Evolutionary conservation across 2,329 filamentous ascomycete genomes (phyloP).

Genomic region (Fusarium guadeloupense): DNA sequence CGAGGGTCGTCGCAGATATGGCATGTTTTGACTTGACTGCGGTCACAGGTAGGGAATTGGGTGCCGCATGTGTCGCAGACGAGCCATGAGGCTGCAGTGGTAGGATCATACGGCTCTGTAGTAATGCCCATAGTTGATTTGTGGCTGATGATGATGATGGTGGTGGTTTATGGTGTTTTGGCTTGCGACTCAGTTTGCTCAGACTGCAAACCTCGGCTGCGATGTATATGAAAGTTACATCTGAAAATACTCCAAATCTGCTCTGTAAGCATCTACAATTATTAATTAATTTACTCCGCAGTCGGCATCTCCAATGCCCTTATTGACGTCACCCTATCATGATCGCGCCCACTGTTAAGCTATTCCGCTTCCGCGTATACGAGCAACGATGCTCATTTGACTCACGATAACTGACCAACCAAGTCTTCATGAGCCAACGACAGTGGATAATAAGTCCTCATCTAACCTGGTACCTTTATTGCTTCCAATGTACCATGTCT

Average conservation of each 20-base stretch:
- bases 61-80: constrained; percentile 77
- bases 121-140: constrained; percentile 26
- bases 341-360: background rate
- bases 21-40: constrained; percentile 62
- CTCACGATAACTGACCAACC: constrained; percentile 14
- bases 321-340: constrained; percentile 22
- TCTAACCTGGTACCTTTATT: background rate
- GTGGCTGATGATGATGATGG: constrained; percentile 4
- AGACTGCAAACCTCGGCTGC: background rate
- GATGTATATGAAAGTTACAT: background rate
- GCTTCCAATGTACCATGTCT: constrained; percentile 17
- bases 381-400: too few species aligned
- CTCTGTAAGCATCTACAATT: constrained; percentile 3
- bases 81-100: constrained; percentile 48
- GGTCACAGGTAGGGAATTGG: constrained; percentile 62
- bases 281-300: background rate
- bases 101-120: constrained; percentile 36
- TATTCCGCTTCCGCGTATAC: constrained; percentile 11
- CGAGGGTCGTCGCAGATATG: constrained; percentile 78
- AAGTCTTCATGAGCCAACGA: background rate
- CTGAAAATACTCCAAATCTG: background rate
- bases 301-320: background rate
- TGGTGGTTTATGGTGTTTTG: background rate
- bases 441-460: too few species aligned
- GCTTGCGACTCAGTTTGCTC: background rate